Evolutionary conservation across 208 protist genomes (phyloP), one percentile per base, ranked within the genome.

Genomic region (Phytomonas francai): DNA sequence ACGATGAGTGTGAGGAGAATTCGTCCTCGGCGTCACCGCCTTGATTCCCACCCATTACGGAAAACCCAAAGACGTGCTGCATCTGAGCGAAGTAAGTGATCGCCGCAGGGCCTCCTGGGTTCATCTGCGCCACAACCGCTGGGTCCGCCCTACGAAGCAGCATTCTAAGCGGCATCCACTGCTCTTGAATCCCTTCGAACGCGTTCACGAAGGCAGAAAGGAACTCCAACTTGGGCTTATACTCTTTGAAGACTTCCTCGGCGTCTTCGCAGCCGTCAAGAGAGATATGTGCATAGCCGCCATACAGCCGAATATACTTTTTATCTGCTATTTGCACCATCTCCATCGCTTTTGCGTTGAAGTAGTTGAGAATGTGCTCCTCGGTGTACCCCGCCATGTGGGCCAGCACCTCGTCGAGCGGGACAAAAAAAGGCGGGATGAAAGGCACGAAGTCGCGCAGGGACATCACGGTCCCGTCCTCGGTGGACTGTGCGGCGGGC

Each of bases 21-120:
- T 67, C 63, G 22, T 30, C 63, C 22, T 30, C 63, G 3, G 39
- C 39, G 8, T 31, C 75, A 11, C 29, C 58, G 25, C 22, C 66
- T 12, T 29, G 34, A 11, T 6, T n/a, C 14, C 27, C 32, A 22
- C 60, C 59, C 0, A 69, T 28, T 28, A 90, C 79, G 0, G 91
- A 78, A 70, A 96, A 96, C 54, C 72, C 73, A 79, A 96, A 96
- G 33, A 82, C 66, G 70, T 96, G 88, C 67, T 96, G 91, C 91
- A 96, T 94, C 72, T 96, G 88, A 0, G 91, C 88, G 78, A 96
- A 96, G 73, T 87, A 96, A 54, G 91, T 72, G 54, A 96, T 85
- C 25, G 87, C 67, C 12, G 74, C 80, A 9, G 83, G 64, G 22
- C 91, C 88, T 27, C 80, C 51, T 33, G 79, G 88, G 0, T 88